A percentile compares a stretch with the other conserved stretches of the same genome.
phyloP scores from a whole-genome alignment of 768 basidiomycete species.

The Lentinula detonsa region DNA sequence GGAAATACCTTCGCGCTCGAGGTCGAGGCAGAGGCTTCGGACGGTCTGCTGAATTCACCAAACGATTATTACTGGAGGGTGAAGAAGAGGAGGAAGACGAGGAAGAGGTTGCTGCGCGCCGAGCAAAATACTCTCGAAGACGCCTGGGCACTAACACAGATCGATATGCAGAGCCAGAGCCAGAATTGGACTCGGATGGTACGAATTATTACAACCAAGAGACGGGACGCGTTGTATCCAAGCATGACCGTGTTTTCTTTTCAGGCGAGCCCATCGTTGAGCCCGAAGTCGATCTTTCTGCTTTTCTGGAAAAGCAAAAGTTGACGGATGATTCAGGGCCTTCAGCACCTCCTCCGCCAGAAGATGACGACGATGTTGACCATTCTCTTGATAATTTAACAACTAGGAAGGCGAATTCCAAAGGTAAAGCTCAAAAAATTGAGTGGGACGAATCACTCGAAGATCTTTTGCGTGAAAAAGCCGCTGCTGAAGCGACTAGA shows the following conservation, averaged over 20 bases:
- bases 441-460: conserved; percentile 68
- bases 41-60: conserved; percentile 61
- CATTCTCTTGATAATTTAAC: conserved; percentile 37
- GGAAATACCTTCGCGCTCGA: conserved; percentile 1
- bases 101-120: conserved; percentile 43
- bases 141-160: conserved; percentile 66
- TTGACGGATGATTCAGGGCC: conserved; percentile 31
- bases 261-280: conserved; percentile 64
- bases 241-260: neutral
- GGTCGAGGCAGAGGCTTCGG: conserved; percentile 56
- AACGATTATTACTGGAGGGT: conserved; percentile 54
- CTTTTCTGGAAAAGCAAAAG: conserved; percentile 60
- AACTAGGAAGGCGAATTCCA: conserved; percentile 22
- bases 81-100: conserved; percentile 41
- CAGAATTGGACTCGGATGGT: conserved; percentile 71
- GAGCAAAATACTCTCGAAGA: conserved; percentile 48
- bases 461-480: conserved; percentile 62
- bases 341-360: conserved; percentile 11
- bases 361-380: conserved; percentile 54
- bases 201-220: neutral
- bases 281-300: conserved; percentile 67
- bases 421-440: conserved; percentile 59
- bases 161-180: conserved; percentile 66
- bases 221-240: neutral
- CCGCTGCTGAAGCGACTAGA: conserved; percentile 67